Evolutionary conservation across 129 eudicot species (phyloP).

Genomic region (Flaveria robusta): DNA sequence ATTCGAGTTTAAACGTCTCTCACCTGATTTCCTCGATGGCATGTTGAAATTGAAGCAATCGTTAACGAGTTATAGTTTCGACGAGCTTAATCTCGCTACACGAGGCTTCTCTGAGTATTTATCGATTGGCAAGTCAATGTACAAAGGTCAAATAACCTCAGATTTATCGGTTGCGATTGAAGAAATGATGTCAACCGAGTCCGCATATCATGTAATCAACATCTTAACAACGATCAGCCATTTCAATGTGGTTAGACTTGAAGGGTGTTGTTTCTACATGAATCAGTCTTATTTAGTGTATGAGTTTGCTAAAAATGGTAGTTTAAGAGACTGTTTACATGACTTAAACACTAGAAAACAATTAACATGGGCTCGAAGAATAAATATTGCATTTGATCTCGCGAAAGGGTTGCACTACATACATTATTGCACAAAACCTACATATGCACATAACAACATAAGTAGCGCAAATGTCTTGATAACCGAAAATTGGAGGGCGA

Average conservation of each 20-base stretch:
- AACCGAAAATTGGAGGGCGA: conserved; percentile 48
- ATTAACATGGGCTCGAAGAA: conserved; percentile 44
- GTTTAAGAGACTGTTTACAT: conserved; percentile 47
- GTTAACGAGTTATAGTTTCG: conserved; percentile 35
- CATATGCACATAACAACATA: conserved; percentile 46
- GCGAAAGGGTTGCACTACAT: conserved; percentile 59
- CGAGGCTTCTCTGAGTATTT: conserved; percentile 33
- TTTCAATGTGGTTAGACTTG: conserved; percentile 50
- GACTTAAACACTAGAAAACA: conserved; percentile 30
- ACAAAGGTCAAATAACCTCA: conserved; percentile 31
- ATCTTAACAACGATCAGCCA: conserved; percentile 54
- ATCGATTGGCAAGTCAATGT: conserved; percentile 40
- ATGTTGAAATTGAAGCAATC: conserved; percentile 49
- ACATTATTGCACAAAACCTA: conserved; percentile 58
- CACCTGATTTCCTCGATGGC: conserved; percentile 49
- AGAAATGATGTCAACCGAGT: conserved; percentile 36
- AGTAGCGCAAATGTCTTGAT: conserved; percentile 39
- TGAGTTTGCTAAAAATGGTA: conserved; percentile 52
- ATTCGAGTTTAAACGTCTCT: conserved; percentile 22
- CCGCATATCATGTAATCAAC: conserved; percentile 34
- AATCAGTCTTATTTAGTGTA: conserved; percentile 36
- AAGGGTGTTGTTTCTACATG: conserved; percentile 41
- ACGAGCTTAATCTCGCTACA: conserved; percentile 51
- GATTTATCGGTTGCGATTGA: conserved; percentile 37
- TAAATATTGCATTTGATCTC: conserved; percentile 53